These are phyloP conservation scores for Lathyrus tuberosus DNA, from an alignment of 306 rosid genomes.

Conservation along the genomic window DNA sequence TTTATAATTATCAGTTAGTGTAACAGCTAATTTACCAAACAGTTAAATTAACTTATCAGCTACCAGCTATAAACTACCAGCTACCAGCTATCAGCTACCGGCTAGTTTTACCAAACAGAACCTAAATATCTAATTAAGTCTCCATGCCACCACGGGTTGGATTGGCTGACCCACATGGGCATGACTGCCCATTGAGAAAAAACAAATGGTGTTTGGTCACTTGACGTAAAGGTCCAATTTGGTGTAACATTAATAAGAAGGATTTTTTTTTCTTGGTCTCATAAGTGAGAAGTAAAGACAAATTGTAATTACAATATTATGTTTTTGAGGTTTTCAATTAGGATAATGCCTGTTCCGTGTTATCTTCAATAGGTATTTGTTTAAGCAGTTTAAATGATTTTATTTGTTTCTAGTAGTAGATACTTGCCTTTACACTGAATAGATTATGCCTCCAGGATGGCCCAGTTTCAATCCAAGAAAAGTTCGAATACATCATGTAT, in stretches of 20 bases:
- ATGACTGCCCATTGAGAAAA: background rate
- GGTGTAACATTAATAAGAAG: too few species aligned
- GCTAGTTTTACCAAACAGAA: too few species aligned
- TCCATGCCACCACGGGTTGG: too few species aligned
- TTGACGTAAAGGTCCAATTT: too few species aligned
- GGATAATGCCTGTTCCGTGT: background rate
- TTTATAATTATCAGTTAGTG: too few species aligned
- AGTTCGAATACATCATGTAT: conserved; percentile 90
- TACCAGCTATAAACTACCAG: too few species aligned
- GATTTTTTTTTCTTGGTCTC: background rate
- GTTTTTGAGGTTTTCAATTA: background rate
- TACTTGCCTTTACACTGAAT: conserved; percentile 30
- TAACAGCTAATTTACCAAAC: too few species aligned
- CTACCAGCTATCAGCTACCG: too few species aligned
- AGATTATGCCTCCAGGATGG: conserved; percentile 59
- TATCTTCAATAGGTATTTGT: background rate
- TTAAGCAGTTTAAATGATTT: conserved; percentile 11
- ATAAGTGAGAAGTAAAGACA: background rate
- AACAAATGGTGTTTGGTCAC: too few species aligned
- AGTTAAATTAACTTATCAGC: too few species aligned
- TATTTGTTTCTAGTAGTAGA: conserved; percentile 14
- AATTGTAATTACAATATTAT: background rate
- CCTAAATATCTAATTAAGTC: too few species aligned
- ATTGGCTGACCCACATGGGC: too few species aligned
- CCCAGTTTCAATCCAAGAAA: conserved; percentile 70